Percentiles rank a stretch among this genome's conserved stretches.
phyloP scores from a whole-genome alignment of 2,329 filamentous ascomycete species.

The Elsinoe necatrix region DNA sequence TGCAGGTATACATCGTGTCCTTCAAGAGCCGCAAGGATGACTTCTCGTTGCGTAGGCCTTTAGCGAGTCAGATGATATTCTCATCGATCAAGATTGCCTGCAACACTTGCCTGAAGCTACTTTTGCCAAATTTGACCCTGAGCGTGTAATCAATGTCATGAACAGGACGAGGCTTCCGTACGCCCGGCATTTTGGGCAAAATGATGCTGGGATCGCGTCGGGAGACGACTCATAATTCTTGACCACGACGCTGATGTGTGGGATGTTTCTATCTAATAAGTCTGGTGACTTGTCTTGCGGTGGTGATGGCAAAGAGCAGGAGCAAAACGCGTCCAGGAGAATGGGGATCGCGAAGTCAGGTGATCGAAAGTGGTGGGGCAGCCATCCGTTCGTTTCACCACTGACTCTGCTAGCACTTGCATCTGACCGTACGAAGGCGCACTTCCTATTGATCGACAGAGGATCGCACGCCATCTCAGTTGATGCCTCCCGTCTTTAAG shows the following conservation, averaged over 20 bases:
- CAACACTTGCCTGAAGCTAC: constrained; percentile 26
- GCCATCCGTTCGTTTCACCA: no score
- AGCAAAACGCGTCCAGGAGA: not conserved
- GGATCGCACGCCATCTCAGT: not conserved
- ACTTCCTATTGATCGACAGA: no score
- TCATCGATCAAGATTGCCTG: not conserved
- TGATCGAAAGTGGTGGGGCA: not conserved
- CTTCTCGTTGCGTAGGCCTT: constrained; percentile 77
- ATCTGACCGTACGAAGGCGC: no score
- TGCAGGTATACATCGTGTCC: constrained; percentile 90
- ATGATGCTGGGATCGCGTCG: not conserved
- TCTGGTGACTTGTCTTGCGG: no score
- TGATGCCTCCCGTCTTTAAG: not conserved
- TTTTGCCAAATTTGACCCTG: constrained; percentile 29
- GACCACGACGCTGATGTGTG: no score
- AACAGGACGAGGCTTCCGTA: constrained; percentile 21
- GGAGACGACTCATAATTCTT: not conserved
- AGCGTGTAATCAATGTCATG: constrained; percentile 32
- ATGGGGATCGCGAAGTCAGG: not conserved
- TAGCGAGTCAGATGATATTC: not conserved
- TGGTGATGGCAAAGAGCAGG: not conserved
- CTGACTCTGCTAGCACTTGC: no score
- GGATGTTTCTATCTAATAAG: no score
- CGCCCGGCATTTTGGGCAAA: constrained; percentile 23
- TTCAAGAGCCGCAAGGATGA: constrained; percentile 71